Base-by-base conservation (phyloP, 1,284 basidiomycete genomes). In the Abortiporus biennis region DNA sequence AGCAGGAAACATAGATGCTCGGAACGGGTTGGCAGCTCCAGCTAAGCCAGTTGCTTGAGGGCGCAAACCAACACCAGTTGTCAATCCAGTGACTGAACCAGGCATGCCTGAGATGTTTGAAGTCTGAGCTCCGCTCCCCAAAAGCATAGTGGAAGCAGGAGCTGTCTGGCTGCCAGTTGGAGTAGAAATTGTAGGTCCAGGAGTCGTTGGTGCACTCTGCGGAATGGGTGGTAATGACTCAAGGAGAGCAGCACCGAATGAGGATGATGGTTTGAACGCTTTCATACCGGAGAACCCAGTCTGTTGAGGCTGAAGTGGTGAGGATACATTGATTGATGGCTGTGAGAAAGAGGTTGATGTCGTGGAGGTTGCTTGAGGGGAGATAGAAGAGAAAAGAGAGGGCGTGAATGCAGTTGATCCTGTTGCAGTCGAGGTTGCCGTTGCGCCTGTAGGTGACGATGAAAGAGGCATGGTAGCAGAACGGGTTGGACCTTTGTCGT, bases 251-350 rank as follows among this genome's bases (percentile, higher is more conserved):
- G 86, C 81, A 24, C 93, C 93, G 59, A 97, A 97, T 23, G 80
- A 85, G 1, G 86, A 91, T 0, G 86, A 79, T 2, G 93, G 93
- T 61, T 94, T 92, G 76, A 97, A 97, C 2, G 89, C 74, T 62
- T 91, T 93, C 50, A 96, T 66, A 2, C 84, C 86, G 20, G 73
- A 69, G 52, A 85, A 90, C 1, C 93, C 93, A 1, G 93, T 96
- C 29, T 70, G 59, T 54, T 96, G 92, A 1, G 87, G 67, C 54
- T 81, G 78, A 5, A 93, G 51, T 4, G 71, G 62, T 21, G 54
- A 54, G 12, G 50, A 48, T 21, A 50, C 51, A 17, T 44, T 31
- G 30, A 33, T 19, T 8, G 22, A n/a, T 22, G 20, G 9, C 16
- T 51, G 38, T 12, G 62, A 47, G 5, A 49, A 49, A 16, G 64